Percentiles rank a stretch among this genome's conserved stretches.
Conservation (phyloP, 306 rosid genomes). For the Casuarina equisetifolia region DNA sequence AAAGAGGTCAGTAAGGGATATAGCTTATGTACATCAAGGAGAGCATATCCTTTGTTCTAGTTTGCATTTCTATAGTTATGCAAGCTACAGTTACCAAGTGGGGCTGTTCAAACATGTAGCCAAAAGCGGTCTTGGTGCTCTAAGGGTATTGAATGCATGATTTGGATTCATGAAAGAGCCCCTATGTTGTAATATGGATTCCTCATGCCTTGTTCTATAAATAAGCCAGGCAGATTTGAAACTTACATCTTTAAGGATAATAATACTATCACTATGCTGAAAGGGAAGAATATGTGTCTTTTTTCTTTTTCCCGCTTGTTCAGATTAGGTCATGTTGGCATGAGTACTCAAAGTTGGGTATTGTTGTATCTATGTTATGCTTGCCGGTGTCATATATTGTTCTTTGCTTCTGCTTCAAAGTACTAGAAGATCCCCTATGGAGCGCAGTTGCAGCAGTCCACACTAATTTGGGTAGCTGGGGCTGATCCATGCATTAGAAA, state of each 20-base stretch:
- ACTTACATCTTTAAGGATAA: too few relatives aligned
- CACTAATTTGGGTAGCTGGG: not conserved
- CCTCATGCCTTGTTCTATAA: conserved; percentile 8
- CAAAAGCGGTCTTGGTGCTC: not conserved
- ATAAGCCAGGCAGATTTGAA: not conserved
- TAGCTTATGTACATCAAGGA: not conserved
- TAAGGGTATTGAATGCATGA: conserved; percentile 19
- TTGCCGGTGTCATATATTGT: not conserved
- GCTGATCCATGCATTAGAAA: conserved; percentile 1
- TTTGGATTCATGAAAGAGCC: conserved; percentile 1
- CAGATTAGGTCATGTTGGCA: not conserved
- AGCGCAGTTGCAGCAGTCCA: not conserved
- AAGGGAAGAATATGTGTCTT: too few relatives aligned
- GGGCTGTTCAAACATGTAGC: not conserved
- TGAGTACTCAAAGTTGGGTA: not conserved
- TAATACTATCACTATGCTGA: too few relatives aligned
- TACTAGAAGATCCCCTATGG: not conserved
- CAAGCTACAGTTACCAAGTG: not conserved
- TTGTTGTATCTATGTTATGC: not conserved
- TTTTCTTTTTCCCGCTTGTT: too few relatives aligned
- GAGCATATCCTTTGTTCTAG: not conserved
- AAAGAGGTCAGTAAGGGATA: not conserved
- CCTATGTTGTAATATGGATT: conserved; percentile 7
- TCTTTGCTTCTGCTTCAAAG: not conserved
- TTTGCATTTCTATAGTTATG: not conserved